Evolutionary conservation across 78 protist genomes (phyloP).

Genomic region (Dictyostelium capitatum): DNA sequence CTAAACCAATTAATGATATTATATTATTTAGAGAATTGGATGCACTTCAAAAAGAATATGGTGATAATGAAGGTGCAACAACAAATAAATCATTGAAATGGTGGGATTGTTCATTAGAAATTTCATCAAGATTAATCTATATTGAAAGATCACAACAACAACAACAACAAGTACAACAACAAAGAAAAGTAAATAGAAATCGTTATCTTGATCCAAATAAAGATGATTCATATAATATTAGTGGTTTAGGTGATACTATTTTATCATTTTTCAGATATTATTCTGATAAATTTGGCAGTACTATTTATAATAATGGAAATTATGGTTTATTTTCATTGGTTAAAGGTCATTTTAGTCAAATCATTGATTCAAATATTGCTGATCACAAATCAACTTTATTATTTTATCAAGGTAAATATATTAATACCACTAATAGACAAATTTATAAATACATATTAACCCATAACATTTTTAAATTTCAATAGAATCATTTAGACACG

Average conservation of each 20-base stretch:
- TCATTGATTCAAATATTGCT: not conserved
- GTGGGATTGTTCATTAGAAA: not conserved
- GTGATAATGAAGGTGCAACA: not conserved
- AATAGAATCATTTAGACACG: not conserved
- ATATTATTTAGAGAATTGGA: too few species aligned
- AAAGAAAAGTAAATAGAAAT: constrained; percentile 4
- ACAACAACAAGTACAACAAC: not conserved
- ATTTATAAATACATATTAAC: too few species aligned
- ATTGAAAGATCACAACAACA: not conserved
- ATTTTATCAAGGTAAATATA: not conserved
- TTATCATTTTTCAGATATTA: constrained; percentile 16
- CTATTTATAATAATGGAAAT: not conserved
- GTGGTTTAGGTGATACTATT: not conserved
- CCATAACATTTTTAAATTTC: too few species aligned
- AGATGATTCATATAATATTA: not conserved
- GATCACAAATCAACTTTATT: not conserved
- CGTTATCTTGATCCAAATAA: too few species aligned
- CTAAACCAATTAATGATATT: too few species aligned
- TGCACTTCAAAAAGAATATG: not conserved
- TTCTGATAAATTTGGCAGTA: not conserved
- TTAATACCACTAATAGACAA: too few species aligned
- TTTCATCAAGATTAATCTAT: not conserved
- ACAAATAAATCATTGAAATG: not conserved
- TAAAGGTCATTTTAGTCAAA: not conserved
- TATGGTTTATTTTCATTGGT: too few species aligned